Base-by-base conservation (phyloP, 352 stramenopile genomes). In the Lagenidium sp. region DNA sequence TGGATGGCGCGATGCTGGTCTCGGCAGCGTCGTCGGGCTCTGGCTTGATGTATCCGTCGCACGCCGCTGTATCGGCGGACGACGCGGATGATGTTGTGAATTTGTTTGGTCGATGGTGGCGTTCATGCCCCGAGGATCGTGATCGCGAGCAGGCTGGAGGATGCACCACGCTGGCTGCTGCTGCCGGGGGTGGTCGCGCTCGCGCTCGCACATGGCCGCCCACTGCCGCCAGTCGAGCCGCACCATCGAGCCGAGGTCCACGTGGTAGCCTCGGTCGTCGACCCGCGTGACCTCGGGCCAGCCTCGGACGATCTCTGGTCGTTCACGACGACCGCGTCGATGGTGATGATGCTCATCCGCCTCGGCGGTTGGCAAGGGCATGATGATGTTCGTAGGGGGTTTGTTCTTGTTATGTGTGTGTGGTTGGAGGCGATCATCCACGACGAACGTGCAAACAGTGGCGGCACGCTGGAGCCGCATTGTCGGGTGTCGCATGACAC, bases 261-360 rank as follows among this genome's bases (percentile, higher is more conserved):
- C 46, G 21, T 49, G 28, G 31, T 52, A 60, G 36, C 52, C 55
- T 23, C 40, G 32, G 22, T 34, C 20, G 4, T 47, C 28, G 26
- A 60, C 32, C 53, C 55, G 44, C 41, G 28, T 41, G 31, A 60
- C 53, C 25, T 60, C 53, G 8, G 45, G 35, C 45, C 45, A 60
- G 4, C 53, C 46, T 12, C 19, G 39, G 5, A 46, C 28, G 20
- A 31, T 38, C 7, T 53, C 24, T 5, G 44, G 45, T 6, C 41
- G 44, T 13, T 37, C 26, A 6, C 50, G 39, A 6, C 37, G 46
- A 2, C 46, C 28, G 4, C 11, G 28, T 5, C 26, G 20, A 16
- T 21, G 40, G 2, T 20, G 25, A 16, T 23, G 48, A 4, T 31
- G 30, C 32, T 42, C 18, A 31, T n/a, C n/a, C n/a, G n/a, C n/a